A percentile compares a stretch with the other conserved stretches of the same genome.
Evolutionary conservation across 176 grass and related monocot species (phyloP).

Genomic region (Thalia dealbata): DNA sequence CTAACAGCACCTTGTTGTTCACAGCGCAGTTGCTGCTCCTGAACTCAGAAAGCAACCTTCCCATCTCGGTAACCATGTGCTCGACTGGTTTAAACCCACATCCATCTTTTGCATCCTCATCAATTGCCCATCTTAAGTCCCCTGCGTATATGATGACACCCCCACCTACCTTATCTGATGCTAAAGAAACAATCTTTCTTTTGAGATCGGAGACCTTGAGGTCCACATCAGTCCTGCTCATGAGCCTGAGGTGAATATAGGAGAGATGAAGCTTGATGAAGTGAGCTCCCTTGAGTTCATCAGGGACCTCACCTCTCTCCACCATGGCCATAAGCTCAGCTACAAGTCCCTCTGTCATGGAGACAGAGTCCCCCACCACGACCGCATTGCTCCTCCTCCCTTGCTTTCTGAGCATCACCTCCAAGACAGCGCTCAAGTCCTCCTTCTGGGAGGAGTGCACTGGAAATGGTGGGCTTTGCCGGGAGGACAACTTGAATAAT

Average conservation of each 20-base stretch:
- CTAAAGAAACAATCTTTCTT: constrained; percentile 40
- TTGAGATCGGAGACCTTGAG: constrained; percentile 56
- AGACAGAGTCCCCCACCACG: constrained; percentile 62
- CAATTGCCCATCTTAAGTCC: constrained; percentile 62
- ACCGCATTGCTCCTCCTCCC: constrained; percentile 44
- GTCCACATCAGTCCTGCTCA: constrained; percentile 53
- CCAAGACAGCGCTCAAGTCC: constrained; percentile 44
- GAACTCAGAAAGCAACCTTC: constrained; percentile 29
- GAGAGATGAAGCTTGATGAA: constrained; percentile 71
- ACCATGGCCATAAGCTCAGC: constrained; percentile 40
- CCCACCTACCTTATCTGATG: constrained; percentile 3
- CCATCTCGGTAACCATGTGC: constrained; percentile 62
- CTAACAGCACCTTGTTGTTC: constrained; percentile 38
- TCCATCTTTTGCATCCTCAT: constrained; percentile 30
- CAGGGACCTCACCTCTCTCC: constrained; percentile 61
- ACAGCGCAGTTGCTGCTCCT: neutral
- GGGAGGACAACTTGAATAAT: constrained; percentile 36
- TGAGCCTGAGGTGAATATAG: constrained; percentile 60
- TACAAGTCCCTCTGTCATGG: constrained; percentile 44
- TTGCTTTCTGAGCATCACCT: constrained; percentile 53
- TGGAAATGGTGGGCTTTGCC: constrained; percentile 1
- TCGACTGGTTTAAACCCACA: constrained; percentile 39
- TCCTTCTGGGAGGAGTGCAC: constrained; percentile 23
- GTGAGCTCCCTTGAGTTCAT: constrained; percentile 43
- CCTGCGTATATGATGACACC: constrained; percentile 61